Evolutionary conservation across 768 basidiomycete genomes (phyloP).

Genomic region (Candolleomyces eurysporus): DNA sequence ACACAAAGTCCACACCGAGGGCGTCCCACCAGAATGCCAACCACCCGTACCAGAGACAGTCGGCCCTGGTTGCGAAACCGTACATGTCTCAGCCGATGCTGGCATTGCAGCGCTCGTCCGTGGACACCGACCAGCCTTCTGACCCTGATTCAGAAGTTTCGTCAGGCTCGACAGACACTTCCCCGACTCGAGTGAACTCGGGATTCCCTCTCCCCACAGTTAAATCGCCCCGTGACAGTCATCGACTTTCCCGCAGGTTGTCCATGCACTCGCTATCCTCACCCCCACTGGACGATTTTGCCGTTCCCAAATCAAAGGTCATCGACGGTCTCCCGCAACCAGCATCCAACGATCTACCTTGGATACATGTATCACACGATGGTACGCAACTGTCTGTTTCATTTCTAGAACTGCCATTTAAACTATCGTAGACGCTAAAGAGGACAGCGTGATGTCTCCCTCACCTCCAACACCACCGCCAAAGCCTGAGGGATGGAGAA

Average conservation of each 20-base stretch:
- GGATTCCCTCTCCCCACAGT: neutral
- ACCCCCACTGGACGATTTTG: neutral
- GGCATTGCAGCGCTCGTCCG: constrained; percentile 14
- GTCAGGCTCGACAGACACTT: constrained; percentile 13
- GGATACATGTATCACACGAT: no score
- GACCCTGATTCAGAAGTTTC: constrained; percentile 17
- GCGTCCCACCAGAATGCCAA: constrained; percentile 7
- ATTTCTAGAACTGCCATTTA: neutral
- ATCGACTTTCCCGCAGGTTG: neutral
- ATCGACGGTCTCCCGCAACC: no score
- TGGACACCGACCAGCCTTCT: constrained; percentile 1
- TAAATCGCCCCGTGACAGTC: neutral
- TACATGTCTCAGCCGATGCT: constrained; percentile 48
- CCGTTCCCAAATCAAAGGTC: neutral
- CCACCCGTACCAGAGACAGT: neutral
- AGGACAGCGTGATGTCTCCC: neutral
- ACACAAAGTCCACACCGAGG: constrained; percentile 4
- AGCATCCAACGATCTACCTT: no score
- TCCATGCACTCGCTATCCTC: neutral
- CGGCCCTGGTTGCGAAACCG: constrained; percentile 27
- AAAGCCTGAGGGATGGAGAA: neutral
- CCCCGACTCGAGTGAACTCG: constrained; percentile 8
- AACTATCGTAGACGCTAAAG: neutral
- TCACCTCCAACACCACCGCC: constrained; percentile 1
- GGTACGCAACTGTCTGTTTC: no score